These are phyloP conservation scores for Phytophthora pseudosyringae DNA, from an alignment of 352 stramenopile genomes.

Conservation along the genomic window DNA sequence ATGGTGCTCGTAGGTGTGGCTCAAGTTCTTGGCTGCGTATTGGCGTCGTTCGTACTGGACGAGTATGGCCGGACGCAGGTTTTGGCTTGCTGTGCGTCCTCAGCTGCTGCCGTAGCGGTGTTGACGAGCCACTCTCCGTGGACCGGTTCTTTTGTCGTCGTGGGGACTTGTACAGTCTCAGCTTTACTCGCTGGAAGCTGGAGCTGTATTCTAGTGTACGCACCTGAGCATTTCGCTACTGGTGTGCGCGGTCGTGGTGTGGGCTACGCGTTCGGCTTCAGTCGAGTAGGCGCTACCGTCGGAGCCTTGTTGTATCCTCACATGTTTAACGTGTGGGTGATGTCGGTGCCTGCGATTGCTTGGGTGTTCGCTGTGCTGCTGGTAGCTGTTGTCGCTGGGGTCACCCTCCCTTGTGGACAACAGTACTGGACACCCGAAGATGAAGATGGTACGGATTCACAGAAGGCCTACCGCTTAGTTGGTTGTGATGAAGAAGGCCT, in stretches of 20 bases:
- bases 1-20: conserved; percentile 13
- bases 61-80: conserved; percentile 5
- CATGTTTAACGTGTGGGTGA: conserved; percentile 34
- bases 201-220: conserved; percentile 29
- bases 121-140: conserved; percentile 24
- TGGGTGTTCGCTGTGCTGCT: conserved; percentile 27
- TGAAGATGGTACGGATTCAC: no score
- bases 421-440: no score
- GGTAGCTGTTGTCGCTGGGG: conserved; percentile 3
- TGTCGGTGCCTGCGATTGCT: conserved; percentile 25
- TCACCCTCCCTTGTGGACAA: background rate
- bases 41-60: conserved; percentile 21
- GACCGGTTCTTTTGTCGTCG: conserved; percentile 11
- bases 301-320: conserved; percentile 30
- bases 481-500: no score
- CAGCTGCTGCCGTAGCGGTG: conserved; percentile 1
- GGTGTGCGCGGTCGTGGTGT: conserved; percentile 21
- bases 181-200: conserved; percentile 24
- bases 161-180: conserved; percentile 15
- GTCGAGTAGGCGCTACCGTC: conserved; percentile 15
- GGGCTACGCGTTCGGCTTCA: conserved; percentile 27
- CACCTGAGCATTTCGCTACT: conserved; percentile 18
- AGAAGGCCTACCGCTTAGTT: no score
- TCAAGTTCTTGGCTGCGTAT: conserved; percentile 25
- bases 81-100: conserved; percentile 13